These are phyloP conservation scores for Arctostaphylos glauca DNA, from an alignment of 148 eudicot species.

Conservation along the genomic window DNA sequence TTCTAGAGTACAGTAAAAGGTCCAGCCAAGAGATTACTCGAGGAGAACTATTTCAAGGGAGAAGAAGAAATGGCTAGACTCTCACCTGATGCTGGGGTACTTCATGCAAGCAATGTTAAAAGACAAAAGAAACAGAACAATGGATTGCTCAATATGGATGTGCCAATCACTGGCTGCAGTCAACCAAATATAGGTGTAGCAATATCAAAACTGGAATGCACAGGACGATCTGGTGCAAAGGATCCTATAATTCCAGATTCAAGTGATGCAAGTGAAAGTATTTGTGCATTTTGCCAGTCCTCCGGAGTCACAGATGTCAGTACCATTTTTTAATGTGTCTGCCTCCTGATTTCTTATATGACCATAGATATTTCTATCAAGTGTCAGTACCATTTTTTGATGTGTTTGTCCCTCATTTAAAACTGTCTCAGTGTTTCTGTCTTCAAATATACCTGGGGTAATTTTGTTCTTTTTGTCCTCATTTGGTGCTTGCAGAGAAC, in stretches of 20 bases:
- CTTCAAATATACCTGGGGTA: not conserved
- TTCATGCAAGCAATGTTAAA: slow-evolving; percentile 30
- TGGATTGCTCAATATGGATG: slow-evolving; percentile 17
- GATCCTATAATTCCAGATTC: slow-evolving; percentile 19
- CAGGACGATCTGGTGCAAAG: slow-evolving; percentile 19
- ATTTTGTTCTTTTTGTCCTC: not conserved
- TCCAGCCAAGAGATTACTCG: slow-evolving; percentile 26
- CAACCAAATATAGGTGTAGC: slow-evolving; percentile 19
- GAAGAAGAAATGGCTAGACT: slow-evolving; percentile 13
- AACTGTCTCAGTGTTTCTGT: not conserved
- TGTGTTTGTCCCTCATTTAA: not conserved
- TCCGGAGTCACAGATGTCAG: slow-evolving; percentile 48
- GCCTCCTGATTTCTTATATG: not conserved
- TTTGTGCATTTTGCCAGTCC: slow-evolving; percentile 73
- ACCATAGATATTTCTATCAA: not conserved
- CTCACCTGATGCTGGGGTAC: slow-evolving; percentile 1
- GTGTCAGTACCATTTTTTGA: not conserved
- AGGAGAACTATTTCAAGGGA: slow-evolving; percentile 23
- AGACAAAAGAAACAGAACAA: slow-evolving; percentile 48
- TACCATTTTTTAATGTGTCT: slow-evolving; percentile 1
- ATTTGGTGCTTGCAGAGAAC: slow-evolving; percentile 44
- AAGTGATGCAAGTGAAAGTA: slow-evolving; percentile 22
- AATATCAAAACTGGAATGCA: slow-evolving; percentile 25
- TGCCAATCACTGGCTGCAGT: slow-evolving; percentile 13
- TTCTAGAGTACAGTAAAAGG: slow-evolving; percentile 25